Evolutionary conservation across 805 yeast genomes (phyloP).

Genomic region (Lipomyces lipofer): DNA sequence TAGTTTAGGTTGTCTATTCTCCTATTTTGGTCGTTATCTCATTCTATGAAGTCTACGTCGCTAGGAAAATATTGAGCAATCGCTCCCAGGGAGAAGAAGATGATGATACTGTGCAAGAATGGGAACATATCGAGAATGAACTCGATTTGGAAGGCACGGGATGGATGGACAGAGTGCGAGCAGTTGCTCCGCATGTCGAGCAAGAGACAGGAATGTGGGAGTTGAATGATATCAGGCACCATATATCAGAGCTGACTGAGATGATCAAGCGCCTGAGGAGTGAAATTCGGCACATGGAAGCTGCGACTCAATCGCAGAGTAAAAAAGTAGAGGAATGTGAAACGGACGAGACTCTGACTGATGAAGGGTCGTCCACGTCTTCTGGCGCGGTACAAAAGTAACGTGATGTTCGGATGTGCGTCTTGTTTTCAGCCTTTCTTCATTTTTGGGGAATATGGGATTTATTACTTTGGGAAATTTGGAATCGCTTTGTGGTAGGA

Average conservation of each 20-base stretch:
- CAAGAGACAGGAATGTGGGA: slow-evolving; percentile 40
- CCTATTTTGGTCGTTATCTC: slow-evolving; percentile 67
- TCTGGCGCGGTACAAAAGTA: no score
- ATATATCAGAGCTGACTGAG: slow-evolving; percentile 15
- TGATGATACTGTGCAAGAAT: slow-evolving; percentile 80
- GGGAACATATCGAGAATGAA: slow-evolving; percentile 79
- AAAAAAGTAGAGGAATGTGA: neutral
- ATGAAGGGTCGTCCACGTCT: slow-evolving; percentile 5
- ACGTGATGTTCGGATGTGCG: no score
- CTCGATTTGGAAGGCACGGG: slow-evolving; percentile 52
- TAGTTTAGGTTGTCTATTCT: slow-evolving; percentile 49
- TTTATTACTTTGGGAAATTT: no score
- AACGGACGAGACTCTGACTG: slow-evolving; percentile 12
- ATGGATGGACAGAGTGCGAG: slow-evolving; percentile 55
- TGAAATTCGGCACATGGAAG: slow-evolving; percentile 3
- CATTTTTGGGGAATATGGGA: no score
- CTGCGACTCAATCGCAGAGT: no score
- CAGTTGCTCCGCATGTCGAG: slow-evolving; percentile 59
- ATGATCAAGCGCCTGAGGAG: neutral
- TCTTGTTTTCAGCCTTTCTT: no score
- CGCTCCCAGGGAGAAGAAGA: slow-evolving; percentile 63
- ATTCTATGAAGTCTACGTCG: slow-evolving; percentile 61
- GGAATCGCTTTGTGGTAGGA: no score
- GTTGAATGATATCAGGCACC: slow-evolving; percentile 14
- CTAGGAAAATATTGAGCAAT: slow-evolving; percentile 71